A percentile compares a stretch with the other conserved stretches of the same genome.
Conservation (phyloP, 371 early-diverging fungal species). For the Cokeromyces recurvatus region DNA sequence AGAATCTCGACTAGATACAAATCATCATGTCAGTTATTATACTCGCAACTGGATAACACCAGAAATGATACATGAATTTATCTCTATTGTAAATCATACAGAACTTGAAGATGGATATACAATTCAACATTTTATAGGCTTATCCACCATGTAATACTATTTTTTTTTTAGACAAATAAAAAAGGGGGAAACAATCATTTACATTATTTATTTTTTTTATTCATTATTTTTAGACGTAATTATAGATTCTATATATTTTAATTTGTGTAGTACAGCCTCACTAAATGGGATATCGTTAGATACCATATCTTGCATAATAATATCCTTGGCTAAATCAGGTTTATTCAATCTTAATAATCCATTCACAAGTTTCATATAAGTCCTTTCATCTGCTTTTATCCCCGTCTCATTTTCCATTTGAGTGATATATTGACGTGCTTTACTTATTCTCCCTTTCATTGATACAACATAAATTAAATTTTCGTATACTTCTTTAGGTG, state of each 20-base stretch:
- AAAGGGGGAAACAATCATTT: too few species aligned
- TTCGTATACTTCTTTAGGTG: slow-evolving; percentile 14
- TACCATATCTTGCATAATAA: slow-evolving; percentile 15
- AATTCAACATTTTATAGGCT: slow-evolving; percentile 9
- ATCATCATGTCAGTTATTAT: not conserved
- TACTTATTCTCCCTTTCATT: slow-evolving; percentile 21
- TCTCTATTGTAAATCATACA: slow-evolving; percentile 7
- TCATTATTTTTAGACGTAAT: too few species aligned
- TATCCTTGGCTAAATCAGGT: slow-evolving; percentile 13
- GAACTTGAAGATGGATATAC: slow-evolving; percentile 15
- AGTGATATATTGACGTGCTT: slow-evolving; percentile 22
- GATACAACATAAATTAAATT: slow-evolving; percentile 20
- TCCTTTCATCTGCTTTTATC: slow-evolving; percentile 8
- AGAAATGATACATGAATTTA: slow-evolving; percentile 20
- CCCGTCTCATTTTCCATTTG: slow-evolving; percentile 23
- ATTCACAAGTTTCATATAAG: slow-evolving; percentile 28
- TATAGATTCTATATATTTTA: too few species aligned
- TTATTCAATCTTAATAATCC: slow-evolving; percentile 17
- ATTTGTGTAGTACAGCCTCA: too few species aligned
- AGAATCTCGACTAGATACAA: not conserved
- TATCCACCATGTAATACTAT: slow-evolving; percentile 10
- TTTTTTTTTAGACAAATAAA: too few species aligned
- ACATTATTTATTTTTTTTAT: too few species aligned
- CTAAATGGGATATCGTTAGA: too few species aligned
- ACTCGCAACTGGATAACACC: slow-evolving; percentile 13